phyloP scores from a whole-genome alignment of 192 early-diverging fungal genomes.

The Phycomyces blakesleeanus region DNA sequence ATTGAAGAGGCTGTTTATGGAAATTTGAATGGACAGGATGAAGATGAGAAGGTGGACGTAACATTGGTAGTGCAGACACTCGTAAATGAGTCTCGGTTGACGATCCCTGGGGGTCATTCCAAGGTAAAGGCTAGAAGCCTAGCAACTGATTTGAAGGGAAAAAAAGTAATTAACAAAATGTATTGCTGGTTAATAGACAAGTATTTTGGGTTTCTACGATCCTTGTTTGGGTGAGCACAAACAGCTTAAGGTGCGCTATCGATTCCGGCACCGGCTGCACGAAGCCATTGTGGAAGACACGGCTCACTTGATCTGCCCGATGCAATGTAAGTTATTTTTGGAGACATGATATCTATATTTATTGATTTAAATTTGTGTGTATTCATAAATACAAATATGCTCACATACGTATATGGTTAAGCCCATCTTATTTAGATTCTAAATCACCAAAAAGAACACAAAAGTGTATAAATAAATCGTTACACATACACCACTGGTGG shows the following conservation, averaged over 20 bases:
- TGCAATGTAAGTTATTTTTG: conserved; percentile 54
- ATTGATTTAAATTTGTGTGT: conserved; percentile 2
- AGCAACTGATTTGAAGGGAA: too few relatives aligned
- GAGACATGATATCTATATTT: not conserved
- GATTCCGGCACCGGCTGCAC: conserved; percentile 78
- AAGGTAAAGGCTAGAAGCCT: conserved; percentile 61
- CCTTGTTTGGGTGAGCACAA: conserved; percentile 89
- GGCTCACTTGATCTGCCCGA: conserved; percentile 76
- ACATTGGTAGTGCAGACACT: conserved; percentile 82
- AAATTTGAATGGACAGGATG: conserved; percentile 51
- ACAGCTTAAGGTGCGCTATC: conserved; percentile 78
- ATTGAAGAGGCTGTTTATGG: conserved; percentile 89
- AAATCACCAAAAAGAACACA: not conserved
- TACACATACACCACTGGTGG: conserved; percentile 25
- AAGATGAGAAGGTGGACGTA: conserved; percentile 65
- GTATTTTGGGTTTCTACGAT: conserved; percentile 93
- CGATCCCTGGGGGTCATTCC: conserved; percentile 80
- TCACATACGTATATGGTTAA: not conserved
- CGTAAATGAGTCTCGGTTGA: conserved; percentile 81
- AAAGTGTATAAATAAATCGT: conserved; percentile 21
- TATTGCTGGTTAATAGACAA: conserved; percentile 44
- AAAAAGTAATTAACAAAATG: conserved; percentile 7
- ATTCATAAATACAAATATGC: not conserved
- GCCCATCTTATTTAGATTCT: conserved; percentile 9
- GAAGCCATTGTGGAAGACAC: conserved; percentile 76